A percentile compares a stretch with the other conserved stretches of the same genome.
Conservation (phyloP, 768 basidiomycete genomes). For the Tricholoma saponaceum region DNA sequence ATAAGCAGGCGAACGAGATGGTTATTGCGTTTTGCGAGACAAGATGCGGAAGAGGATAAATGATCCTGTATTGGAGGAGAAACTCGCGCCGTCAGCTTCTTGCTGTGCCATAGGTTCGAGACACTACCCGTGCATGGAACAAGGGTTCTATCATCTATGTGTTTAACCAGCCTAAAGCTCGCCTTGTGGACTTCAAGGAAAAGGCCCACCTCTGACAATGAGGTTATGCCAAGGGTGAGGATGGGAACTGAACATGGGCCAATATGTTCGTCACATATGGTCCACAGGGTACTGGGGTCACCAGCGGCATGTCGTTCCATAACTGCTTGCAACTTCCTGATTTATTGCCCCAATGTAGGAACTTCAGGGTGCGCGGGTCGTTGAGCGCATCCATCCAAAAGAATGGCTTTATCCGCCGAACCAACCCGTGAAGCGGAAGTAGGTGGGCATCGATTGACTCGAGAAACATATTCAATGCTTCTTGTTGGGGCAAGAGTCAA, state of each 20-base stretch:
- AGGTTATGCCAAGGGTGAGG: no score
- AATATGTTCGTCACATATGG: no score
- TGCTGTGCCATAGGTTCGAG: constrained; percentile 9
- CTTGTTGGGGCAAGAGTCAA: constrained; percentile 2
- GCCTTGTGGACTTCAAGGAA: constrained; percentile 12
- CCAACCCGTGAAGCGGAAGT: constrained; percentile 11
- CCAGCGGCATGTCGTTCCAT: no score
- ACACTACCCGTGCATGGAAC: constrained; percentile 10
- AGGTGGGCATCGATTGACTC: constrained; percentile 4
- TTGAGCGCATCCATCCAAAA: no score
- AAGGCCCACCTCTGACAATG: no score
- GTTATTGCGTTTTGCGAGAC: constrained; percentile 12
- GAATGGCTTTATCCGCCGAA: constrained; percentile 7
- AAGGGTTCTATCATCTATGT: constrained; percentile 8
- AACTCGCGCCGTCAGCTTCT: constrained; percentile 8
- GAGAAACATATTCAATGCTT: background rate
- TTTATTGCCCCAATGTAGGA: no score
- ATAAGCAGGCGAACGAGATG: constrained; percentile 3
- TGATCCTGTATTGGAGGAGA: constrained; percentile 6
- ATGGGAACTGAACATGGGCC: no score
- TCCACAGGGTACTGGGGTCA: no score
- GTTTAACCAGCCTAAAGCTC: constrained; percentile 12
- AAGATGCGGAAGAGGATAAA: constrained; percentile 9
- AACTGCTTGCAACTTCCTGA: no score
- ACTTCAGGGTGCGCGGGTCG: no score